Conservation (phyloP, 306 rosid species). For the Glycine latifolia region DNA sequence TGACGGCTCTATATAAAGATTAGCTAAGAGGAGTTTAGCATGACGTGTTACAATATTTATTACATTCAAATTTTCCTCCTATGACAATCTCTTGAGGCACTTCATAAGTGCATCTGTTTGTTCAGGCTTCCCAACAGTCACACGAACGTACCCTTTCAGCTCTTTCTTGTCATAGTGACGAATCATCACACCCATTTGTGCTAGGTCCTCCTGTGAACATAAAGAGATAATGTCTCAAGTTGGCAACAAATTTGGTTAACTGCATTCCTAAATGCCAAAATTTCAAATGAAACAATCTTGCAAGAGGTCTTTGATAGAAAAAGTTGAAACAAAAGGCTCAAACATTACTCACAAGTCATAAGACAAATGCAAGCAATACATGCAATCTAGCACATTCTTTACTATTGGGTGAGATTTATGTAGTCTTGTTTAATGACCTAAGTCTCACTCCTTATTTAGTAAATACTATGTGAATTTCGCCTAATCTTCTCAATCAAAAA, state of each 20-base stretch:
- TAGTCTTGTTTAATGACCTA: neutral
- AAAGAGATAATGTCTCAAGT: constrained; percentile 29
- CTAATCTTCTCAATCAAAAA: neutral
- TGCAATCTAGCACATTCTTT: neutral
- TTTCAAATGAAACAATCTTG: neutral
- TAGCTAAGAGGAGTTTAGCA: neutral
- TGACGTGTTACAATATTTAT: neutral
- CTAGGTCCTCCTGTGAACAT: constrained; percentile 78
- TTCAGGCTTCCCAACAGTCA: constrained; percentile 96
- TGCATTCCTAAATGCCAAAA: too few relatives aligned
- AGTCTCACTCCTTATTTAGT: neutral
- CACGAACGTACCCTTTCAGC: constrained; percentile 84
- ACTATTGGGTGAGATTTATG: neutral
- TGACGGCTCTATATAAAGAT: neutral
- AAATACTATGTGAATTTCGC: neutral
- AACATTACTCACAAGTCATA: neutral
- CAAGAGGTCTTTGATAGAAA: neutral
- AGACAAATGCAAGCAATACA: neutral
- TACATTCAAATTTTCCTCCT: constrained; percentile 27
- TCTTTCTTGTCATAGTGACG: constrained; percentile 94
- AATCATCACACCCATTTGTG: constrained; percentile 97
- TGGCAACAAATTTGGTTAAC: neutral
- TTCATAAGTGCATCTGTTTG: constrained; percentile 77
- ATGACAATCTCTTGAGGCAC: constrained; percentile 63
- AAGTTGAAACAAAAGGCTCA: neutral